phyloP scores from a whole-genome alignment of 257 asterid species.

The Verbena officinalis region DNA sequence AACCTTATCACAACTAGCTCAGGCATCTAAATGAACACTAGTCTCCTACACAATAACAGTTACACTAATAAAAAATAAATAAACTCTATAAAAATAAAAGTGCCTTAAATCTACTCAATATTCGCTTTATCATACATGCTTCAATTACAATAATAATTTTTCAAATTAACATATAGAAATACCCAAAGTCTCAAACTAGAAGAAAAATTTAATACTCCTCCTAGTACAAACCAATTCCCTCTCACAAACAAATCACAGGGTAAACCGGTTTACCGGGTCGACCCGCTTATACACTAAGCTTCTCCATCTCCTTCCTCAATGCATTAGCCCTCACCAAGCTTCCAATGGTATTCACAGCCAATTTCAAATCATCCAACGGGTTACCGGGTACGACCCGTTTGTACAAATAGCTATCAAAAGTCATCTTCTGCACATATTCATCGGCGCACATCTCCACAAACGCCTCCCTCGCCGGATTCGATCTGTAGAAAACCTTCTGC shows the following conservation, averaged over 20 bases:
- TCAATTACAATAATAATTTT: not conserved
- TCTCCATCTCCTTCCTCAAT: slow-evolving; percentile 82
- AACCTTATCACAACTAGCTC: too few relatives aligned
- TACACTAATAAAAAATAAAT: not conserved
- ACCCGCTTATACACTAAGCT: slow-evolving; percentile 53
- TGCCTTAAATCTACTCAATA: not conserved
- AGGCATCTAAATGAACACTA: too few relatives aligned
- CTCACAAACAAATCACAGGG: not conserved
- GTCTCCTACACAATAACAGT: too few relatives aligned
- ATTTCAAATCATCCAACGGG: slow-evolving; percentile 84
- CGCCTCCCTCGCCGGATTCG: slow-evolving; percentile 91
- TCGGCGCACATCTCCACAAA: slow-evolving; percentile 93
- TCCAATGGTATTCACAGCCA: slow-evolving; percentile 90
- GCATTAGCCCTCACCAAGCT: slow-evolving; percentile 91
- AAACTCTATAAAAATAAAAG: not conserved
- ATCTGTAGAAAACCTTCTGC: slow-evolving; percentile 89
- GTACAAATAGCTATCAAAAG: slow-evolving; percentile 87
- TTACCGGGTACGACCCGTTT: slow-evolving; percentile 86
- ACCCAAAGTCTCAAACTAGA: not conserved
- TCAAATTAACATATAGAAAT: not conserved
- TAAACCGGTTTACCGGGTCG: slow-evolving; percentile 12
- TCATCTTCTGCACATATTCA: slow-evolving; percentile 95
- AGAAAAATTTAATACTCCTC: not conserved
- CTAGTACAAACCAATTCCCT: not conserved
- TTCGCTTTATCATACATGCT: not conserved